A percentile compares a stretch with the other conserved stretches of the same genome.
These are phyloP conservation scores for Tolypocladium album DNA, from an alignment of 2,329 filamentous ascomycete genomes.

Conservation along the genomic window DNA sequence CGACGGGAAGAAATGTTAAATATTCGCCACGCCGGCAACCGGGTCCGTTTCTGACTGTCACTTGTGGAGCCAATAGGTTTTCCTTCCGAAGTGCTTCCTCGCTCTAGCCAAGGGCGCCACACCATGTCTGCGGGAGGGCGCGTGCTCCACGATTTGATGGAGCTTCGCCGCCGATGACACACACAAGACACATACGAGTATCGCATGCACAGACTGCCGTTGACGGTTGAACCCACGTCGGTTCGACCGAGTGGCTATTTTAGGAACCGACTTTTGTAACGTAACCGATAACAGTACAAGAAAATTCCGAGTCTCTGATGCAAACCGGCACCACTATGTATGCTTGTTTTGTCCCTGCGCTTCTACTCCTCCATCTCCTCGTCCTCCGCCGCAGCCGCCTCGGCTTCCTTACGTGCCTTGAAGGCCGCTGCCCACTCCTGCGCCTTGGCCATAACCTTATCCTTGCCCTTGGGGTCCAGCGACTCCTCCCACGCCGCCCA, in stretches of 20 bases:
- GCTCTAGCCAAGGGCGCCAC: not conserved
- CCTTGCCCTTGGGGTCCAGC: slow-evolving; percentile 54
- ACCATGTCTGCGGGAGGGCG: not conserved
- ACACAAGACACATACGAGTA: not conserved
- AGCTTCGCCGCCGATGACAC: not conserved
- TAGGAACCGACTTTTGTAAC: no score
- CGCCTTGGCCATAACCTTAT: slow-evolving; percentile 60
- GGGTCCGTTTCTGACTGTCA: not conserved
- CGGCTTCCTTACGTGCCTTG: slow-evolving; percentile 32
- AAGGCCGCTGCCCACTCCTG: slow-evolving; percentile 54
- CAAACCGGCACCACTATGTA: slow-evolving; percentile 4
- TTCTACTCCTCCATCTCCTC: slow-evolving; percentile 15
- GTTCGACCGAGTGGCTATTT: not conserved
- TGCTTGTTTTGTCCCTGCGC: no score
- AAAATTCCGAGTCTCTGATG: not conserved
- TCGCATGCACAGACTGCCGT: not conserved
- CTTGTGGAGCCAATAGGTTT: not conserved
- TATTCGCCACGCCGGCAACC: not conserved
- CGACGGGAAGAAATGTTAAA: no score
- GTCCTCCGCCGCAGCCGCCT: slow-evolving; percentile 20
- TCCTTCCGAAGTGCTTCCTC: no score
- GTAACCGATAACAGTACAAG: not conserved
- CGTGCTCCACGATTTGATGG: not conserved
- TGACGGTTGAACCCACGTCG: not conserved
- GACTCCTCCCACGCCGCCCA: slow-evolving; percentile 86